Base-by-base conservation (phyloP, 306 rosid species). In the Prosopis cineraria region DNA sequence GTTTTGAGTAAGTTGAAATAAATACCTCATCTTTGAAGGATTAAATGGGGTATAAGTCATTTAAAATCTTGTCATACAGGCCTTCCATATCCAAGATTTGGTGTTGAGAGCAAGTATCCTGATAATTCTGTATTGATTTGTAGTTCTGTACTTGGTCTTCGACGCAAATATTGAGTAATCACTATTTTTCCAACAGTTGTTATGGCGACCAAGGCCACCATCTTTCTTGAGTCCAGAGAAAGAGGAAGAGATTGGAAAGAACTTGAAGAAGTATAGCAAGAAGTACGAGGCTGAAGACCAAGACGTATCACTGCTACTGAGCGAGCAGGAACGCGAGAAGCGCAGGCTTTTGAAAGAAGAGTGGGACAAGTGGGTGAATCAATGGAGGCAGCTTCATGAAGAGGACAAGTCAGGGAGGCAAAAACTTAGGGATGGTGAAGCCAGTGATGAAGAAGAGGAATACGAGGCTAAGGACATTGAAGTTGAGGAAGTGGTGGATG, bases 201-300 rank as follows among this genome's bases (percentile, higher is more conserved):
- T 89, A 72, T 94, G 98, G 98, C 89, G 97, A 20, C 97, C 98
- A 50, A 90, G 98, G 84, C 97, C 97, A 12, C 87, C 90, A 30
- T 79, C 97, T 24, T 83, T 89, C 85, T 65, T 94, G 82, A 88
- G 85, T 71, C 74, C 92, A 0, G 98, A 94, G 88, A 92, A 94
- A 60, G 98, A 94, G 82, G 97, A 94, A 73, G 98, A 94, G 84
- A 90, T 94, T 19, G 90, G 87, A 0, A 94, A 87, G 90, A 94
- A 89, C 85, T 82, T 94, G 85, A 94, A 90, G 86, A 94, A 90
- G 87, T 94, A 94, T 69, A 94, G 97, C 69, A 92, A 92, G 91
- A 92, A 90, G 76, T 94, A 94, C 0, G 98, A 94, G 85, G 94
- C 93, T 0, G 98, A 92, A 76, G 97, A 94, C 75, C 97, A 87